Conservation (phyloP, 2,329 filamentous ascomycete species). For the Passalora sequoiae region DNA sequence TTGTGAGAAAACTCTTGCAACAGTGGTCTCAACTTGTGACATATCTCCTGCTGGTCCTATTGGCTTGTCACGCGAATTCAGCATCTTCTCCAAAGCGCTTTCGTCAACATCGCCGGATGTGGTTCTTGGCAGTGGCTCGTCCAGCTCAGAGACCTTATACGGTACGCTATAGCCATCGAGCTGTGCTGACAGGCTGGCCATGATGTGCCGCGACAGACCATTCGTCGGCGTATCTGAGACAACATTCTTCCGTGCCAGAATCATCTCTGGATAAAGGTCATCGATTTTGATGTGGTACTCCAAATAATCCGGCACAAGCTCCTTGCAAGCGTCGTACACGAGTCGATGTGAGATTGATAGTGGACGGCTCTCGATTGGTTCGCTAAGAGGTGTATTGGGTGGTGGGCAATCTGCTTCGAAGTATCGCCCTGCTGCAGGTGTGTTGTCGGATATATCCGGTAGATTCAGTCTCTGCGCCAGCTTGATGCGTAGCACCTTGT, state of each 20-base stretch:
- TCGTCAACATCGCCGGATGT: conserved; percentile 26
- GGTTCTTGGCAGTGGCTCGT: conserved; percentile 25
- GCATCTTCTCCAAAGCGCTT: conserved; percentile 8
- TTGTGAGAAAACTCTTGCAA: conserved; percentile 44
- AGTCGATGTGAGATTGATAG: conserved; percentile 15
- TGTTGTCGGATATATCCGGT: conserved; percentile 43
- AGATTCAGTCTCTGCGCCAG: conserved; percentile 47
- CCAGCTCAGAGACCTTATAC: conserved; percentile 24
- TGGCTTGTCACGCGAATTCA: conserved; percentile 9
- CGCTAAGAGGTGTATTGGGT: conserved; percentile 44
- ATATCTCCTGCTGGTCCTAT: conserved; percentile 12
- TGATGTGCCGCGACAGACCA: conserved; percentile 13
- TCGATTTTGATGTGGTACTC: conserved; percentile 29
- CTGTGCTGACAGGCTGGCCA: conserved; percentile 2
- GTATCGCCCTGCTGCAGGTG: conserved; percentile 43
- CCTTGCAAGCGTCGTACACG: conserved; percentile 15
- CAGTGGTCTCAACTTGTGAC: conserved; percentile 34
- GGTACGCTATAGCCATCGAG: conserved; percentile 31
- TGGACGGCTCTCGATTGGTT: conserved; percentile 34
- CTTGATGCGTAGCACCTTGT: conserved; percentile 54
- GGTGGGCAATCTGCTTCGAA: conserved; percentile 49
- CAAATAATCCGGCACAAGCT: conserved; percentile 17
- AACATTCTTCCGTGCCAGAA: conserved; percentile 32
- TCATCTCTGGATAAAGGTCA: conserved; percentile 28
- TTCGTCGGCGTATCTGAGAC: conserved; percentile 13